Conservation (phyloP, 257 asterid genomes). For the Craterostigma plantagineum region DNA sequence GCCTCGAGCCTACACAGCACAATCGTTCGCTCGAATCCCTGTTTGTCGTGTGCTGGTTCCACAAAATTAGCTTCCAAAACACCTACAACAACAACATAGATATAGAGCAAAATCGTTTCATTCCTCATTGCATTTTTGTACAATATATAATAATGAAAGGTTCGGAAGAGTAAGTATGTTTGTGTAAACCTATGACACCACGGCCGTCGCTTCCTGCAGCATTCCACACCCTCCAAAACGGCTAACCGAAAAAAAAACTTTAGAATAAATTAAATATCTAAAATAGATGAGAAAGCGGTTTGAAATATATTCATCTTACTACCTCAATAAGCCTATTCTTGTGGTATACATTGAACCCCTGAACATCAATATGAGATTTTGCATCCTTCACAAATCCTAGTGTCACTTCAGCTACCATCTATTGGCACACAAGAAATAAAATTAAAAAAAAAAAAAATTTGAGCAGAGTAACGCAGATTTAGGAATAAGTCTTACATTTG, state of each 20-base stretch:
- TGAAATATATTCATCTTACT: too few relatives aligned
- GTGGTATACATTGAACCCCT: slow-evolving; percentile 78
- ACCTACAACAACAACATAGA: slow-evolving; percentile 27
- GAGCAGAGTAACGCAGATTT: not conserved
- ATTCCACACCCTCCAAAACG: slow-evolving; percentile 86
- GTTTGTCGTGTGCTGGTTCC: slow-evolving; percentile 71
- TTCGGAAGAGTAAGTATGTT: not conserved
- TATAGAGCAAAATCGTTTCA: not conserved
- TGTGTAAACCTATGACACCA: slow-evolving; percentile 52
- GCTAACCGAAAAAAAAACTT: slow-evolving; percentile 25
- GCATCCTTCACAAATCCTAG: slow-evolving; percentile 76
- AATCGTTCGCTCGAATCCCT: slow-evolving; percentile 53
- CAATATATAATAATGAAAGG: too few relatives aligned
- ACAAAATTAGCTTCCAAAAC: slow-evolving; percentile 56
- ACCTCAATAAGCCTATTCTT: slow-evolving; percentile 79
- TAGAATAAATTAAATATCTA: too few relatives aligned
- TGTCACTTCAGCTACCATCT: slow-evolving; percentile 34
- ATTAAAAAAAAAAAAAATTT: not conserved
- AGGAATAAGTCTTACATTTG: slow-evolving; percentile 22
- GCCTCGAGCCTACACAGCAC: slow-evolving; percentile 34
- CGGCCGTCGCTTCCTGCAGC: slow-evolving; percentile 87
- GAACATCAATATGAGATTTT: slow-evolving; percentile 47
- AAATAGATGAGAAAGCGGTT: not conserved
- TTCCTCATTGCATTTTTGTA: too few relatives aligned
- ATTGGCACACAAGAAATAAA: not conserved